Evolutionary conservation across 441 rosid species (phyloP), one percentile per base, ranked within the genome.

Genomic region (Iberis amara): DNA sequence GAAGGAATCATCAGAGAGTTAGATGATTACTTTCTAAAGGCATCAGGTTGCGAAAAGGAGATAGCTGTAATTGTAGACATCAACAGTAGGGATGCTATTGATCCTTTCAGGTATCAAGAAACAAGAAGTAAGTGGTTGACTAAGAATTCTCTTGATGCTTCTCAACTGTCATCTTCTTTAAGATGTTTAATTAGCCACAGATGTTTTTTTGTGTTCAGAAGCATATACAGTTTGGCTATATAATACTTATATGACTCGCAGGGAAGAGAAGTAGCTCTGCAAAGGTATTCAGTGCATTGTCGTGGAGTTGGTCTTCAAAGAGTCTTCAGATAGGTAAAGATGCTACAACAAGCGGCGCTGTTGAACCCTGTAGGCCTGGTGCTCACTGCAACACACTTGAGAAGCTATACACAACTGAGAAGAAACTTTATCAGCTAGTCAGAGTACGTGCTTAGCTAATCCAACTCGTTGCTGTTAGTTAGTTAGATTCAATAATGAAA

Each of bases 291-390:
- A 88, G 84, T 74, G 87, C 94, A 28, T 69, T 91, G 64, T 76
- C 95, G 35, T 81, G 96, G 96, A 85, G 76, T 54, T 79, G 96
- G 98, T 83, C 98, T 62, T 88, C 89, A 26, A 88, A 74, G 79
- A 68, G 81, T 13, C 82, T 81, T 69, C 92, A 79, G 49, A 32
- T 51, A 54, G 43, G 76, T 18, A 75, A 68, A 68, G 86, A 75
- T 55, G 66, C 73, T 62, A 9, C 62, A 32, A 68, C 61, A 39
- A 62, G 53, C 66, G 67, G 70, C 46, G 64, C 80, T 36, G 59
- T 69, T 37, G 87, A 83, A 55, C 94, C 96, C 26, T 85, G 94
- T 74, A 74, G 69, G 55, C 85, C 94, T 43, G 96, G 94, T 56
- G 96, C 94, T 77, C 96, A 91, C 78, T 72, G 75, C 50, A 53